Percentiles rank a stretch among this genome's conserved stretches.
These are phyloP conservation scores for Fusarium begoniae DNA, from an alignment of 2,329 filamentous ascomycete genomes.

Conservation along the genomic window DNA sequence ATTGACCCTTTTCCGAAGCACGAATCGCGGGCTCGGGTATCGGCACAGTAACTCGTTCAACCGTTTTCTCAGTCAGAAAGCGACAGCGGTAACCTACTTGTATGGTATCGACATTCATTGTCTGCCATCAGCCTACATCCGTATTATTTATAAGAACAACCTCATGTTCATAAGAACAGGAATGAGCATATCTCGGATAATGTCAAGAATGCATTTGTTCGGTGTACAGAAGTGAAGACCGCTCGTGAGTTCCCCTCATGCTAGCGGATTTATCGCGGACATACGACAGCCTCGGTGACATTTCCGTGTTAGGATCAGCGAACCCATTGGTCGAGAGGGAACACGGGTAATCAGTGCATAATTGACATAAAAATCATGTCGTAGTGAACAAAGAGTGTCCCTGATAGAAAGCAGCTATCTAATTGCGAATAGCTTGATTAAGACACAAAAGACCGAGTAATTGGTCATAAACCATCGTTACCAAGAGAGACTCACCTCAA, in stretches of 20 bases:
- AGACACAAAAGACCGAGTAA: no score
- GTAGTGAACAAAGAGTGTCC: neutral
- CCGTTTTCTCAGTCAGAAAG: neutral
- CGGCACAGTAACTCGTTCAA: neutral
- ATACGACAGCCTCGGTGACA: neutral
- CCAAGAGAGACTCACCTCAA: rapidly evolving
- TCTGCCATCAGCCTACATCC: no score
- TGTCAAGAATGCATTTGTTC: neutral
- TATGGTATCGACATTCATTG: neutral
- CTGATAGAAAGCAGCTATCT: neutral
- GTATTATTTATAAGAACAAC: rapidly evolving
- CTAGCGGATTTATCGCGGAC: neutral
- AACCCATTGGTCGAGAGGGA: neutral
- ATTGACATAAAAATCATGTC: neutral
- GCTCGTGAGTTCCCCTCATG: neutral
- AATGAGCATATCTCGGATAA: neutral
- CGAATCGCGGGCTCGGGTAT: neutral
- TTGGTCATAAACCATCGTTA: neutral
- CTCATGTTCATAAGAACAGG: no score
- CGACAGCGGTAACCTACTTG: neutral
- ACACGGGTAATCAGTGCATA: no score
- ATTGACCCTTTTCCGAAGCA: neutral
- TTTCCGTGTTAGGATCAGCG: neutral
- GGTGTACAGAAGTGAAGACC: neutral
- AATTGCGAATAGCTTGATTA: neutral